Conservation (phyloP, 2,329 filamentous ascomycete species). For the Colletotrichum filicis region DNA sequence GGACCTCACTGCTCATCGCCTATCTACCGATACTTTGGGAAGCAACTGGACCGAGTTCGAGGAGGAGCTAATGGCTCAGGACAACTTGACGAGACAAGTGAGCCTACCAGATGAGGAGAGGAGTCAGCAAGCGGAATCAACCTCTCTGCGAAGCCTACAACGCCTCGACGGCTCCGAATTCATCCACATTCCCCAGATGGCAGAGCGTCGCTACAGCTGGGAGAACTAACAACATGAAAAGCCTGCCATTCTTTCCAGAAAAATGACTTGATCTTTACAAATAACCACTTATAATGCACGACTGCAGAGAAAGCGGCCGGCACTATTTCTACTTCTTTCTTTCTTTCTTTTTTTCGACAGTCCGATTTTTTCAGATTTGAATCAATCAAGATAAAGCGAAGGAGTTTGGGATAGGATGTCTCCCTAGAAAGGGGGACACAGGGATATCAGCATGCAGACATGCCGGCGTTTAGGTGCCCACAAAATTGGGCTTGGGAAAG, state of each 20-base stretch:
- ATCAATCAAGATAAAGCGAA: not conserved
- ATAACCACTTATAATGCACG: conserved; percentile 21
- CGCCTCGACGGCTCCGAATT: conserved; percentile 59
- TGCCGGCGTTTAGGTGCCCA: conserved; percentile 1
- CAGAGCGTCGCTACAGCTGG: conserved; percentile 63
- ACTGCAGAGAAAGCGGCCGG: not conserved
- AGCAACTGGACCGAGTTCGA: conserved; percentile 69
- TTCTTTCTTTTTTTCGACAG: not conserved
- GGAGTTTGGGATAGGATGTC: conserved; percentile 14
- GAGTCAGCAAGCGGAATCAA: conserved; percentile 38
- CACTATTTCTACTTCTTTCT: conserved; percentile 20
- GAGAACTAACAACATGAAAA: conserved; percentile 48
- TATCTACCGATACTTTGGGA: conserved; percentile 58
- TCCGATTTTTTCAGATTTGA: conserved; percentile 7
- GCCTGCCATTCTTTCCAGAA: not conserved
- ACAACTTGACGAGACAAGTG: conserved; percentile 40
- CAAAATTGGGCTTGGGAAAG: not conserved
- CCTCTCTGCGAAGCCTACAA: conserved; percentile 45
- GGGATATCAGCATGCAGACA: not conserved
- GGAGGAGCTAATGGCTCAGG: conserved; percentile 48
- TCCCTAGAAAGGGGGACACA: not conserved
- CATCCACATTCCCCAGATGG: conserved; percentile 62
- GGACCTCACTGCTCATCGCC: conserved; percentile 7
- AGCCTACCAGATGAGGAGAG: conserved; percentile 32
- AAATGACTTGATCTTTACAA: conserved; percentile 2